phyloP scores from a whole-genome alignment of 2,329 filamentous ascomycete species.

The Neobulgaria alba region DNA sequence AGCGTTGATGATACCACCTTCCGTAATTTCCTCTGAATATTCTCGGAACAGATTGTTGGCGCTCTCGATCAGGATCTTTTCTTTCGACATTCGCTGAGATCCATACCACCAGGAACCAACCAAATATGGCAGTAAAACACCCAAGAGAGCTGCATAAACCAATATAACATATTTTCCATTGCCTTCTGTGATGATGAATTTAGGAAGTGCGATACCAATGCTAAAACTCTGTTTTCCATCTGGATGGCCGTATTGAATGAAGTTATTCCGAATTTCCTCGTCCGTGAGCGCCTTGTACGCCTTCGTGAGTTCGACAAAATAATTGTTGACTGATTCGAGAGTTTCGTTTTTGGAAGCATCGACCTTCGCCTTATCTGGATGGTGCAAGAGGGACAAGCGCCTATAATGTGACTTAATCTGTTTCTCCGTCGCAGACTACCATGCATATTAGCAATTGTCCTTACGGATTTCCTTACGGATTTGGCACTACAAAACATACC shows the following conservation, averaged over 20 bases:
- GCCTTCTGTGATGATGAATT: conserved; percentile 85
- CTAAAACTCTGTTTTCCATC: conserved; percentile 98
- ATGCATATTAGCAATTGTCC: conserved; percentile 14
- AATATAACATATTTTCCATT: conserved; percentile 93
- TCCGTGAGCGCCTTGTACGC: conserved; percentile 97
- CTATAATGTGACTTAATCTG: conserved; percentile 90
- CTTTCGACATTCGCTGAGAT: conserved; percentile 84
- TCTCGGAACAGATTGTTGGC: conserved; percentile 92
- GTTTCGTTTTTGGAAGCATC: conserved; percentile 87
- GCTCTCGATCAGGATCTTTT: conserved; percentile 85
- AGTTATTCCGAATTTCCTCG: conserved; percentile 95
- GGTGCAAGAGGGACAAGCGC: conserved; percentile 73
- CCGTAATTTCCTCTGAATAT: conserved; percentile 76
- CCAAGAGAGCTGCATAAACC: conserved; percentile 80
- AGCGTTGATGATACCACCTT: conserved; percentile 69
- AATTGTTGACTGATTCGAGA: conserved; percentile 69
- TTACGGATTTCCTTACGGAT: background rate
- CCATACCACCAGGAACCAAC: conserved; percentile 99
- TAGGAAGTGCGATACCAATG: conserved; percentile 91
- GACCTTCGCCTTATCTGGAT: conserved; percentile 86
- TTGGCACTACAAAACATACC: conserved; percentile 36
- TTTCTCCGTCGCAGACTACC: conserved; percentile 72
- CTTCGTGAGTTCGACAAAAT: conserved; percentile 93
- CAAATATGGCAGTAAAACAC: conserved; percentile 82
- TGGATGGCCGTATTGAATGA: conserved; percentile 88